phyloP scores from a whole-genome alignment of 192 early-diverging fungal genomes.

The Kickxella alabastrina region DNA sequence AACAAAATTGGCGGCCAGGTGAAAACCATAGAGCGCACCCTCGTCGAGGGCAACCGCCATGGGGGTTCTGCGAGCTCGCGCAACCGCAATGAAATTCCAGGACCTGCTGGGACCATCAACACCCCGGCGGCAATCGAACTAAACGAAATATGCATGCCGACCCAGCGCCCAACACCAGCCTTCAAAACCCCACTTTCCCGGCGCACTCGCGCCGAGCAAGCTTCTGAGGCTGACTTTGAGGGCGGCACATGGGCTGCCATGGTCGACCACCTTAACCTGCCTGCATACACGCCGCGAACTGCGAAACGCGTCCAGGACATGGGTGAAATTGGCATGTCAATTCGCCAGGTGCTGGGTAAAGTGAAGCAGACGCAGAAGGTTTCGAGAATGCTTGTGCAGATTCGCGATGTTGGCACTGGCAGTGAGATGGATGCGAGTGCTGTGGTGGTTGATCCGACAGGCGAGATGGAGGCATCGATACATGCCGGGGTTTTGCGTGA shows the following conservation, averaged over 20 bases:
- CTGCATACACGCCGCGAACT: conserved; percentile 22
- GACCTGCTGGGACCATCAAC: conserved; percentile 28
- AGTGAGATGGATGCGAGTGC: conserved; percentile 32
- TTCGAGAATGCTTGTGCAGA: conserved; percentile 34
- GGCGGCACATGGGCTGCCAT: conserved; percentile 44
- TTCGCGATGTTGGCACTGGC: conserved; percentile 23
- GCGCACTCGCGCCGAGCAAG: conserved; percentile 6
- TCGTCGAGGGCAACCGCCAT: conserved; percentile 15
- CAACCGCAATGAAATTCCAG: conserved; percentile 24
- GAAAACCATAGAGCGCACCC: conserved; percentile 4
- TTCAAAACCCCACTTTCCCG: conserved; percentile 29
- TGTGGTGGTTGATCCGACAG: conserved; percentile 42
- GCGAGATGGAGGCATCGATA: conserved; percentile 44
- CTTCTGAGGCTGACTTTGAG: conserved; percentile 35
- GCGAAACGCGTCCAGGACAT: conserved; percentile 9
- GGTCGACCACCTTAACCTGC: conserved; percentile 30
- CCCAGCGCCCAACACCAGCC: conserved; percentile 23
- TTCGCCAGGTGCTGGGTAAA: conserved; percentile 22
- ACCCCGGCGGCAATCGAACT: background rate
- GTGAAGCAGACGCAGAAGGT: conserved; percentile 18
- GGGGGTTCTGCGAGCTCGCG: background rate
- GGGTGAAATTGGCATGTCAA: conserved; percentile 11
- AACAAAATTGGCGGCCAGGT: too few species aligned
- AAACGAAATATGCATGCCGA: background rate
- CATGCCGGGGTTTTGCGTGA: conserved; percentile 26